Conservation (phyloP, 257 asterid genomes). For the Primulina tabacum region DNA sequence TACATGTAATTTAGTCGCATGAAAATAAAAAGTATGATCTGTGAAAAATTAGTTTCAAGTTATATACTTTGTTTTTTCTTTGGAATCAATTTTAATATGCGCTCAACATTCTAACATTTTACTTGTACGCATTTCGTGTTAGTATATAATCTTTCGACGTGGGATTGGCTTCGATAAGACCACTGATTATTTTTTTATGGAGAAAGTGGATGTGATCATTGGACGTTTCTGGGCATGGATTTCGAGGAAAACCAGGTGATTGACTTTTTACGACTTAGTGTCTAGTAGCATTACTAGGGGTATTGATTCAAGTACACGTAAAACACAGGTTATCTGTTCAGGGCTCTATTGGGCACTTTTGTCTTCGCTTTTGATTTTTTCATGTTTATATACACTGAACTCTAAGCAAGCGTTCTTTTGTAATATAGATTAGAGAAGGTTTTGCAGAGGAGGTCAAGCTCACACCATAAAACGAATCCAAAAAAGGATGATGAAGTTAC, state of each 20-base stretch:
- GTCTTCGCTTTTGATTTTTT: background rate
- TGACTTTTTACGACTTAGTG: slow-evolving; percentile 16
- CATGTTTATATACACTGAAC: slow-evolving; percentile 1
- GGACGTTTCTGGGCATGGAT: slow-evolving; percentile 80
- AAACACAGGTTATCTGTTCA: slow-evolving; percentile 2
- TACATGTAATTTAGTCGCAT: background rate
- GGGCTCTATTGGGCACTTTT: slow-evolving; percentile 19
- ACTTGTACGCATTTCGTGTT: slow-evolving; percentile 25
- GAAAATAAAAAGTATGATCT: too few relatives aligned
- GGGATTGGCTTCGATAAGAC: slow-evolving; percentile 95
- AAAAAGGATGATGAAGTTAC: slow-evolving; percentile 49
- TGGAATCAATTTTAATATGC: background rate
- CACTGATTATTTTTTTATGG: slow-evolving; percentile 84
- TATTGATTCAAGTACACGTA: background rate
- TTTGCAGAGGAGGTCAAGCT: slow-evolving; percentile 54
- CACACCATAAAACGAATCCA: slow-evolving; percentile 36
- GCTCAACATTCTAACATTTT: slow-evolving; percentile 24
- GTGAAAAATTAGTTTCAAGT: background rate
- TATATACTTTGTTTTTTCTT: slow-evolving; percentile 14
- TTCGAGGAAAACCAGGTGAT: slow-evolving; percentile 70
- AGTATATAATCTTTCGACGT: slow-evolving; percentile 92
- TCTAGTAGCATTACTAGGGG: slow-evolving; percentile 15
- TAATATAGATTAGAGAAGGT: slow-evolving; percentile 55
- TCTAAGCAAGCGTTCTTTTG: slow-evolving; percentile 21
- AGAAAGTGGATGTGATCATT: slow-evolving; percentile 83